phyloP scores from a whole-genome alignment of 2,329 filamentous ascomycete species.

The Aspergillus fijiensis region DNA sequence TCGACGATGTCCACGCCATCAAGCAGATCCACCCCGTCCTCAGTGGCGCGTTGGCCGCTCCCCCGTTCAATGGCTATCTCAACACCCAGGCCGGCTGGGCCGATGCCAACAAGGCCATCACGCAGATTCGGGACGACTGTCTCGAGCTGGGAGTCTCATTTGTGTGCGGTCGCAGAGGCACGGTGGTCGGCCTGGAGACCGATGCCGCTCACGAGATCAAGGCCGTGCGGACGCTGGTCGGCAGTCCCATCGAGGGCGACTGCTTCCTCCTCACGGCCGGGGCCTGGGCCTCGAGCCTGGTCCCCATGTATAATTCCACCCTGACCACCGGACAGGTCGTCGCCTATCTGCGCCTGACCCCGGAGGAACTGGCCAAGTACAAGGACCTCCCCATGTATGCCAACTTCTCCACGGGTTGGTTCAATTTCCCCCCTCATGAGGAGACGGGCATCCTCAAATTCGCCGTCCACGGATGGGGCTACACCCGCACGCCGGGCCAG shows the following conservation, averaged over 20 bases:
- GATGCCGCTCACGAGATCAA: slow-evolving; percentile 7
- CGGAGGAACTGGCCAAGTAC: slow-evolving; percentile 59
- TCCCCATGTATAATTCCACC: slow-evolving; percentile 32
- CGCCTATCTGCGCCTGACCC: slow-evolving; percentile 69
- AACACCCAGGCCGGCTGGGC: slow-evolving; percentile 26
- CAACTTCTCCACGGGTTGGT: slow-evolving; percentile 47
- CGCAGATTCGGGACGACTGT: slow-evolving; percentile 18
- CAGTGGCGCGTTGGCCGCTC: slow-evolving; percentile 17
- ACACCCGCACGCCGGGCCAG: slow-evolving; percentile 33
- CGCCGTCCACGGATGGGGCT: slow-evolving; percentile 66
- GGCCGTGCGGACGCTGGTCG: slow-evolving; percentile 17
- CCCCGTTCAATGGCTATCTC: slow-evolving; percentile 19
- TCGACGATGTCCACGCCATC: slow-evolving; percentile 5
- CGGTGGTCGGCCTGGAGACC: slow-evolving; percentile 21
- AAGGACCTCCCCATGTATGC: slow-evolving; percentile 62
- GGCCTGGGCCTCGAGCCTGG: slow-evolving; percentile 24
- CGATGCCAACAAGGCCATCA: slow-evolving; percentile 22
- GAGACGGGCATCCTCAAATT: slow-evolving; percentile 54
- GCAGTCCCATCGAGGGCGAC: slow-evolving; percentile 17
- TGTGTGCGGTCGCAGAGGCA: slow-evolving; percentile 14
- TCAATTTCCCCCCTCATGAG: slow-evolving; percentile 47
- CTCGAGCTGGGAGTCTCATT: slow-evolving; percentile 19
- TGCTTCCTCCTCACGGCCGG: slow-evolving; percentile 26
- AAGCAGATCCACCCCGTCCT: slow-evolving; percentile 30
- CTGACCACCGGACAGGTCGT: slow-evolving; percentile 76